Conservation (phyloP, 129 eudicot genomes). For the Artemisia annua region DNA sequence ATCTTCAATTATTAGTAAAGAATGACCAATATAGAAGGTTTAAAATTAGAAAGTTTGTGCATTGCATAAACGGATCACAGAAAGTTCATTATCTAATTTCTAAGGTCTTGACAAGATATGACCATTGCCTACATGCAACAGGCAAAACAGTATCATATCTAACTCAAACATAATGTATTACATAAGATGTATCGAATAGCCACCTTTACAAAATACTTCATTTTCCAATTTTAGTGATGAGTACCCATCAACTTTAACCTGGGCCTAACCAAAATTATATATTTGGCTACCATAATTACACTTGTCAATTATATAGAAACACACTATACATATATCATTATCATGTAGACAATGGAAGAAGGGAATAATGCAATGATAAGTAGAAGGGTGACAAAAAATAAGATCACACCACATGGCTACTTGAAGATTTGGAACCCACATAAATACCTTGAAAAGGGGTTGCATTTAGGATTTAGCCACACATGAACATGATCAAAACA, state of each 20-base stretch:
- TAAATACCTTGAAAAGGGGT: slow-evolving; percentile 38
- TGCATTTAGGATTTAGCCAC: slow-evolving; percentile 17
- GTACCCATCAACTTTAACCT: slow-evolving; percentile 33
- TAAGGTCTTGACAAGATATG: no score
- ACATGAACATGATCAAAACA: slow-evolving; percentile 37
- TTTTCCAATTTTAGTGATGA: slow-evolving; percentile 22
- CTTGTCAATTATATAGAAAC: slow-evolving; percentile 21
- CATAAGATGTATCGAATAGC: slow-evolving; percentile 10
- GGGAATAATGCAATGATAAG: slow-evolving; percentile 41
- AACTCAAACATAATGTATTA: not conserved
- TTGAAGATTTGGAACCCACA: slow-evolving; percentile 40
- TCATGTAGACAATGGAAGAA: slow-evolving; percentile 35
- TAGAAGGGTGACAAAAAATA: slow-evolving; percentile 36
- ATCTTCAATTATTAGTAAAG: no score
- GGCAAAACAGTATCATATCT: not conserved
- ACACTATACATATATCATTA: slow-evolving; percentile 10
- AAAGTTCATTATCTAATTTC: no score
- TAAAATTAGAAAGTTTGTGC: no score
- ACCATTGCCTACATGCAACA: no score
- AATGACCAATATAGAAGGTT: no score
- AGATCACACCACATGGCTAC: slow-evolving; percentile 37
- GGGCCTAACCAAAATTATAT: slow-evolving; percentile 20
- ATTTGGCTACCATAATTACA: slow-evolving; percentile 36
- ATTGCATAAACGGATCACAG: no score
- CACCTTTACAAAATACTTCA: slow-evolving; percentile 6